These are phyloP conservation scores for Hygrophila difformis DNA, from an alignment of 257 asterid genomes.

Conservation along the genomic window DNA sequence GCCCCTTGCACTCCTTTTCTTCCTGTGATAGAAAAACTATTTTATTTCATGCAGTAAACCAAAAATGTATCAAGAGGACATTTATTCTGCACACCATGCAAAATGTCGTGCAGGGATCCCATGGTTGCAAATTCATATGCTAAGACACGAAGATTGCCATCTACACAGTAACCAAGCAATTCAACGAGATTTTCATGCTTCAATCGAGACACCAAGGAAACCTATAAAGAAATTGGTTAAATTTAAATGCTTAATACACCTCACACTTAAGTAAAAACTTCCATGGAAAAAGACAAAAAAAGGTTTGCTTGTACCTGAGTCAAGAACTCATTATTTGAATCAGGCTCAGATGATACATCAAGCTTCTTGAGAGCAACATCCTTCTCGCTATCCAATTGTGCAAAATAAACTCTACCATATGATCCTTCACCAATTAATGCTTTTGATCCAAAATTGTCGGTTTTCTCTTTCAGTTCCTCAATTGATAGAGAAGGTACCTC, in stretches of 20 bases:
- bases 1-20: conserved; percentile 99
- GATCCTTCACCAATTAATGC: conserved; percentile 90
- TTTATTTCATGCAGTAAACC: no score
- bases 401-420: conserved; percentile 82
- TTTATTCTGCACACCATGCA: conserved; percentile 56
- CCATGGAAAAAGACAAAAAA: background rate
- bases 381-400: conserved; percentile 53
- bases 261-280: conserved; percentile 4
- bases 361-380: conserved; percentile 95
- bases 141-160: conserved; percentile 80
- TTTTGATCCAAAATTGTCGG: conserved; percentile 79
- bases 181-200: conserved; percentile 89
- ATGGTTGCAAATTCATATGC: conserved; percentile 95
- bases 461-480: conserved; percentile 74
- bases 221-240: conserved; percentile 31
- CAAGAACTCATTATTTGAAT: conserved; percentile 75
- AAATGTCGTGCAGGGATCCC: conserved; percentile 96
- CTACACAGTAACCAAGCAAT: conserved; percentile 86
- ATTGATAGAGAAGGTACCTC: conserved; percentile 72
- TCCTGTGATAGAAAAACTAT: conserved; percentile 34
- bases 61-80: background rate
- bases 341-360: conserved; percentile 91
- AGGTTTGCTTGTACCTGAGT: conserved; percentile 46
- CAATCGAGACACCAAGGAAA: conserved; percentile 87
- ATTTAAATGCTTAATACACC: conserved; percentile 16